Evolutionary conservation across 2,329 filamentous ascomycete genomes (phyloP).

Genomic region (Sporothrix variecibatus): DNA sequence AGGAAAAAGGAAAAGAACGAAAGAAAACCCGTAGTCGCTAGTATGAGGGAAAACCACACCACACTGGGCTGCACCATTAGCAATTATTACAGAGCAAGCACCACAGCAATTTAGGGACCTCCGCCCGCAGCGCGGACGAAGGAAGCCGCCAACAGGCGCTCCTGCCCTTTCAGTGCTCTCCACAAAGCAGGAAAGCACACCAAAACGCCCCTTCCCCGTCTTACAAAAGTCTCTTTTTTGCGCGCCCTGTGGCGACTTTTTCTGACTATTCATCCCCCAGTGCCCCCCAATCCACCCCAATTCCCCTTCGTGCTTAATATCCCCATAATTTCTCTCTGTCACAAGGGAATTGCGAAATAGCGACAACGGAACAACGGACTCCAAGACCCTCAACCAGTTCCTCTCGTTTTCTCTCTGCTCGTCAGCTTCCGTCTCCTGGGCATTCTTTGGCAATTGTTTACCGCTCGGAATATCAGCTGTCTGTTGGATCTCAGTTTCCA

Average conservation of each 20-base stretch:
- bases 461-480: not conserved
- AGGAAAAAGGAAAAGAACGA: not conserved
- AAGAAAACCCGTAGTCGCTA: not conserved
- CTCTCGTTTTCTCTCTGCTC: not conserved
- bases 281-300: not conserved
- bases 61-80: not conserved
- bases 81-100: slow-evolving; percentile 18
- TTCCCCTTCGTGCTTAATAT: not conserved
- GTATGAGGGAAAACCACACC: not conserved
- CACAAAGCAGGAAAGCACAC: not conserved
- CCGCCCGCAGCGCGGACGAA: slow-evolving; percentile 17
- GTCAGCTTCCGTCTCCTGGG: not conserved
- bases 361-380: not conserved
- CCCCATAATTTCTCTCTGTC: not conserved
- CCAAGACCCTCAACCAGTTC: slow-evolving; percentile 3
- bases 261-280: not conserved
- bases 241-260: not conserved
- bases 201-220: not conserved
- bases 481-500: not conserved
- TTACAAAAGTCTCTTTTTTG: slow-evolving; percentile 8
- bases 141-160: not conserved
- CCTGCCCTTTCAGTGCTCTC: not conserved
- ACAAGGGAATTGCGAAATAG: slow-evolving; percentile 16
- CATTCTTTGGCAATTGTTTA: slow-evolving; percentile 1
- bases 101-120: not conserved